Evolutionary conservation across 2,329 filamentous ascomycete genomes (phyloP), one percentile per base, ranked within the genome.

Genomic region (Neofusicoccum parvum): DNA sequence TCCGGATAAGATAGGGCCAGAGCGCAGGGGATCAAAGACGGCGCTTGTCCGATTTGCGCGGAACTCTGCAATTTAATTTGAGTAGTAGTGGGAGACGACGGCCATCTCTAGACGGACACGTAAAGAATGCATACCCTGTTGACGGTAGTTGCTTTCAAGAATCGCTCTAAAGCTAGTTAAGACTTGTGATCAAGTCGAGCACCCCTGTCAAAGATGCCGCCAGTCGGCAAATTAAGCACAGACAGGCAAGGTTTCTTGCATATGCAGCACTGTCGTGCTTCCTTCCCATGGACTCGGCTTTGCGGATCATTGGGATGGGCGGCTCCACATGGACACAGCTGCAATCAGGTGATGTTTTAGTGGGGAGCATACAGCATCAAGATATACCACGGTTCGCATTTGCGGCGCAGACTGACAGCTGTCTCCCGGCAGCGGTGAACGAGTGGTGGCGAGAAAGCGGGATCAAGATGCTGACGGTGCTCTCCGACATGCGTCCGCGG

Each of bases 271-370:
- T 48, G n/a, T 37, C n/a, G 56, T 45, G 43, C 41, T 23, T 48
- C 15, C 10, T n/a, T 48, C 15, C 56, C 41, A 37, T 3, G 41
- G 32, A 60, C 43, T 36, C 15, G 56, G 56, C 32, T n/a, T 36
- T 23, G 43, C 27, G 20, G 56, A 48, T 60, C 27, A 7, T 5
- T n/a, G 17, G 41, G 27, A 48, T 20, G 12, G n/a, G 32, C 27
- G 43, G 43, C 7, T 36, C 15, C 27, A n/a, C 56, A 60, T 17
- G 56, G 11, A 17, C 27, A 17, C 27, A 27, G 5, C 39, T 58
- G 23, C 43, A 60, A 60, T 60, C 56, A 60, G 56, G 56, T 48
- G 56, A 60, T 48, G n/a, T 48, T 48, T 20, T 39, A 20, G 56
- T 37, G 56, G 56, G 12, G 27, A 23, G 15, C 32, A 14, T 6